Conservation (phyloP, 768 basidiomycete genomes). For the Boletellus sp. region DNA sequence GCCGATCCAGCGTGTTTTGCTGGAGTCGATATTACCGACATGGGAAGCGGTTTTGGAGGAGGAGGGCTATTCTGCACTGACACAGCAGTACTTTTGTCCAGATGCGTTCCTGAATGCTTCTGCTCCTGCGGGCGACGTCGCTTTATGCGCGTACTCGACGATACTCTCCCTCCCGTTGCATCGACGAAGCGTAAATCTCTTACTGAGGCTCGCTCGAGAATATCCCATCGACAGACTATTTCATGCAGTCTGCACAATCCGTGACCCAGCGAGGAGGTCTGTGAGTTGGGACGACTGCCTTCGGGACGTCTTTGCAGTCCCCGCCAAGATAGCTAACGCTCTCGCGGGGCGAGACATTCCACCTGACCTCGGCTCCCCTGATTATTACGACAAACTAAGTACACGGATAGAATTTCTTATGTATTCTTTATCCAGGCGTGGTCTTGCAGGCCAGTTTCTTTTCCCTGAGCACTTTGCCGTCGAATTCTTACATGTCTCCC, state of each 20-base stretch:
- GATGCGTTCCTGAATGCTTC: slow-evolving; percentile 52
- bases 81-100: slow-evolving; percentile 75
- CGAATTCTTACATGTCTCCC: slow-evolving; percentile 22
- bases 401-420: slow-evolving; percentile 52
- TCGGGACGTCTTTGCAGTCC: slow-evolving; percentile 58
- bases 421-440: slow-evolving; percentile 36
- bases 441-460: slow-evolving; percentile 39
- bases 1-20: slow-evolving; percentile 58
- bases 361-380: slow-evolving; percentile 47
- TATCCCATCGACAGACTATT: slow-evolving; percentile 74
- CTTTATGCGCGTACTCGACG: slow-evolving; percentile 60
- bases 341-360: slow-evolving; percentile 47
- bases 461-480: neutral
- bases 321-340: slow-evolving; percentile 77
- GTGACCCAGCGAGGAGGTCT: slow-evolving; percentile 25
- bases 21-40: slow-evolving; percentile 62
- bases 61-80: slow-evolving; percentile 40
- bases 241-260: slow-evolving; percentile 41
- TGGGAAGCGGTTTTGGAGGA: slow-evolving; percentile 62
- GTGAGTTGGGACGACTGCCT: slow-evolving; percentile 76
- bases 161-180: slow-evolving; percentile 51
- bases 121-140: slow-evolving; percentile 48
- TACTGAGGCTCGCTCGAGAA: slow-evolving; percentile 50
- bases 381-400: slow-evolving; percentile 54
- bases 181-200: slow-evolving; percentile 46